phyloP scores from a whole-genome alignment of 2,329 filamentous ascomycete species.

The Dryadomyces sulphureus region DNA sequence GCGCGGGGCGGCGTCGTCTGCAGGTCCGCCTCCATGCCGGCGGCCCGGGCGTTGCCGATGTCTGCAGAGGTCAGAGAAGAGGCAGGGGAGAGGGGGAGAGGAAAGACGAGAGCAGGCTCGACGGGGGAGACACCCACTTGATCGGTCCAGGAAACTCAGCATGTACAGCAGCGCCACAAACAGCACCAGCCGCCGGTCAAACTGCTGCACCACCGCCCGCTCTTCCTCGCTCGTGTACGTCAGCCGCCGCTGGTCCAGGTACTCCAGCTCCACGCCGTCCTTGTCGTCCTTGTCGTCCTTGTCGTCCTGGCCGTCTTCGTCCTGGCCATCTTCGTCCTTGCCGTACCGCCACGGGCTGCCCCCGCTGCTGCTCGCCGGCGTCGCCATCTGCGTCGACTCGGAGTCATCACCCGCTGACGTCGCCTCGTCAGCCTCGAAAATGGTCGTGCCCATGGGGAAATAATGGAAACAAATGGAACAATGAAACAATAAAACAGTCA shows the following conservation, averaged over 20 bases:
- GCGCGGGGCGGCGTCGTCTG: slow-evolving; percentile 29
- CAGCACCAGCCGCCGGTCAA: slow-evolving; percentile 63
- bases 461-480: no score
- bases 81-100: not conserved
- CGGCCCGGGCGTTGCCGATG: slow-evolving; percentile 48
- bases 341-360: no score
- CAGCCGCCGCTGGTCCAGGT: slow-evolving; percentile 8
- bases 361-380: not conserved
- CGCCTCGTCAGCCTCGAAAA: not conserved
- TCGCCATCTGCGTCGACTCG: not conserved
- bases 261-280: not conserved
- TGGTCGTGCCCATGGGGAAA: not conserved
- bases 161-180: slow-evolving; percentile 76
- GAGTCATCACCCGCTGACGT: not conserved
- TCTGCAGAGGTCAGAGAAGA: slow-evolving; percentile 21
- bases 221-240: slow-evolving; percentile 55
- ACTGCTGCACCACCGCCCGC: slow-evolving; percentile 50
- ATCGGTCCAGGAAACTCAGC: slow-evolving; percentile 73
- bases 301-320: no score
- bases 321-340: no score
- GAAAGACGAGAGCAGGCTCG: not conserved
- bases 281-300: not conserved
- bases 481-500: no score
- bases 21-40: slow-evolving; percentile 48
- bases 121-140: slow-evolving; percentile 51